These are phyloP conservation scores for Fusarium austroafricanum DNA, from an alignment of 2,329 filamentous ascomycete genomes.

Conservation along the genomic window DNA sequence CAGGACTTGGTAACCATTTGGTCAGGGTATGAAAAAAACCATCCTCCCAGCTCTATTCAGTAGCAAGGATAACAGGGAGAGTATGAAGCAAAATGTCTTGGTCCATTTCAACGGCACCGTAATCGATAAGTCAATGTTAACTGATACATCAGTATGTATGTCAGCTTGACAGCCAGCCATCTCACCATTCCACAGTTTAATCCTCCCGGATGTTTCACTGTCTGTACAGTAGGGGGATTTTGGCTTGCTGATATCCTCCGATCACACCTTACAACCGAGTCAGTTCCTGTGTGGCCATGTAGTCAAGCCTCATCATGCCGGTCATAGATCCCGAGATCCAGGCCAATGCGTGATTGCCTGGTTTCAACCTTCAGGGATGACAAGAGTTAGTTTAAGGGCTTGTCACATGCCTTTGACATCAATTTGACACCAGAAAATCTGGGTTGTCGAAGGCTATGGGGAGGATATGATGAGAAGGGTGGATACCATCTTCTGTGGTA, in stretches of 20 bases:
- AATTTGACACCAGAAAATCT: not conserved
- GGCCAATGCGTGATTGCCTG: not conserved
- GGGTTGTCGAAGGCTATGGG: not conserved
- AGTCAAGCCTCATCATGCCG: constrained; percentile 1
- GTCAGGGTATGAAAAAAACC: too few species aligned
- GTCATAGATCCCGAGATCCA: not conserved
- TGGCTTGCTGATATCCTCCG: not conserved
- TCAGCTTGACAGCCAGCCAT: not conserved
- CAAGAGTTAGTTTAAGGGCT: not conserved
- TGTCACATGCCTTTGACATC: not conserved
- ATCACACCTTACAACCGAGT: not conserved
- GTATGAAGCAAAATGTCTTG: not conserved
- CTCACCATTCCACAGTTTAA: not conserved
- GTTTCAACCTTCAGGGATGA: not conserved
- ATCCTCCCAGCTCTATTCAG: too few species aligned
- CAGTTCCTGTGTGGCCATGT: not conserved
- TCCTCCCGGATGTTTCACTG: not conserved
- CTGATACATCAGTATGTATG: not conserved
- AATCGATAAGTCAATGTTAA: not conserved
- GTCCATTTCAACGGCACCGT: not conserved
- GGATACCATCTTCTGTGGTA: not conserved
- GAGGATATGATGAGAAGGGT: not conserved
- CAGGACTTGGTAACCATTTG: not conserved
- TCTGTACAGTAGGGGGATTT: not conserved
- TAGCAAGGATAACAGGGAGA: not conserved